phyloP scores from a whole-genome alignment of 257 asterid genomes.

The Petunia secreta region DNA sequence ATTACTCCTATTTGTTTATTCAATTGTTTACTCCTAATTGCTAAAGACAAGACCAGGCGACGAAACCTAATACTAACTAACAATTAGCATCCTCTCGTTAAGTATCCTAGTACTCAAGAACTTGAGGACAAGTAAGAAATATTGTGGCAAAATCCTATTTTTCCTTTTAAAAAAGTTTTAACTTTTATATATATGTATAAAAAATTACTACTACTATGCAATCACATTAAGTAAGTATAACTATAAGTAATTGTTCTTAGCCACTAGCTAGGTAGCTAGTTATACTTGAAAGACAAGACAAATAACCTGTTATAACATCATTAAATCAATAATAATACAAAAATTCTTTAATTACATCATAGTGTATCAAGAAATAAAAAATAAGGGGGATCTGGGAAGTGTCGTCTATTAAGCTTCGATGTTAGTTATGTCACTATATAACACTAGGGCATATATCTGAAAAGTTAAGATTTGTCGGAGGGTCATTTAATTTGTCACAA shows the following conservation, averaged over 20 bases:
- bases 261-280: too few relatives aligned
- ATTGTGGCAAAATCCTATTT: neutral
- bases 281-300: too few relatives aligned
- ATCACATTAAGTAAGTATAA: too few relatives aligned
- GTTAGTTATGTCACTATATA: neutral
- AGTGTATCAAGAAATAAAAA: too few relatives aligned
- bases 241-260: too few relatives aligned
- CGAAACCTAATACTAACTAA: neutral
- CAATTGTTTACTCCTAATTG: neutral
- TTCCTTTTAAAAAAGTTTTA: too few relatives aligned
- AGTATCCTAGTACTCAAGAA: neutral
- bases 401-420: constrained; percentile 15
- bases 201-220: too few relatives aligned
- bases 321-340: too few relatives aligned
- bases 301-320: too few relatives aligned
- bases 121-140: neutral
- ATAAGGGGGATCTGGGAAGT: neutral
- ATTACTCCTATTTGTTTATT: neutral
- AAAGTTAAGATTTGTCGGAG: neutral
- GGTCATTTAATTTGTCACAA: neutral
- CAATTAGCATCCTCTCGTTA: neutral
- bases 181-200: too few relatives aligned
- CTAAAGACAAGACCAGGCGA: neutral
- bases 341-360: too few relatives aligned
- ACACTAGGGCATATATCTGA: neutral